Evolutionary conservation across 805 yeast genomes (phyloP), one percentile per base, ranked within the genome.

Genomic region (Ogataea thermomethanolica): DNA sequence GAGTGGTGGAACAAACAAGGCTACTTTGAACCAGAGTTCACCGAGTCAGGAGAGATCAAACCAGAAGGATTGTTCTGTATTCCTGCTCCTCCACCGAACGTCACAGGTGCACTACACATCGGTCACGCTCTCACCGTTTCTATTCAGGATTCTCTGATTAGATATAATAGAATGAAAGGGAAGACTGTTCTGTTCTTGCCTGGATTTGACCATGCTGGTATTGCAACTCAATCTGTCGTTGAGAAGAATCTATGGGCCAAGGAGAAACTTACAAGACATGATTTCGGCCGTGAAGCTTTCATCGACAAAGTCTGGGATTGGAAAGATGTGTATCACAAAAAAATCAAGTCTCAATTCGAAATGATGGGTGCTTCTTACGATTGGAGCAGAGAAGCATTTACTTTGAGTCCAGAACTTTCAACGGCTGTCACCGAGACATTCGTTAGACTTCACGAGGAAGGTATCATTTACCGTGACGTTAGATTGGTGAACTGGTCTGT

Each of bases 41-140:
- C 81, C 32, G 74, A 68, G 43, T 81, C 81, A 57, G 97, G 97
- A 33, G 66, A 80, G 33, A 57, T 78, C 51, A 82, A 82, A 60
- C 85, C 93, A 30, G 90, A 79, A 58, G 98, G 98, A 53, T 60
- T 73, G 13, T 93, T 91, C 67, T 75, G 84, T 48, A 87, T 93
- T 56, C 97, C 98, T 28, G 93, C 96, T n/a, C 99, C 99, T 28
- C 99, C 99, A 48, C 99, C 99, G 61, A 93, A 93, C 64, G 95
- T 93, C 50, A 93, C 99, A 34, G 99, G 99, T 69, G 97, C 98
- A 33, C 75, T 93, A 53, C 99, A 93, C 66, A 93, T 93, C 65
- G 99, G 99, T 54, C 99, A 93, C 66, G 99, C 98, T 22, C 76
- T 93, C 62, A 93, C 99, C 12, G 86, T 90, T 46, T 73, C 98